phyloP scores from a whole-genome alignment of 495 filamentous ascomycete species.

The Penicillium egyptiacum region DNA sequence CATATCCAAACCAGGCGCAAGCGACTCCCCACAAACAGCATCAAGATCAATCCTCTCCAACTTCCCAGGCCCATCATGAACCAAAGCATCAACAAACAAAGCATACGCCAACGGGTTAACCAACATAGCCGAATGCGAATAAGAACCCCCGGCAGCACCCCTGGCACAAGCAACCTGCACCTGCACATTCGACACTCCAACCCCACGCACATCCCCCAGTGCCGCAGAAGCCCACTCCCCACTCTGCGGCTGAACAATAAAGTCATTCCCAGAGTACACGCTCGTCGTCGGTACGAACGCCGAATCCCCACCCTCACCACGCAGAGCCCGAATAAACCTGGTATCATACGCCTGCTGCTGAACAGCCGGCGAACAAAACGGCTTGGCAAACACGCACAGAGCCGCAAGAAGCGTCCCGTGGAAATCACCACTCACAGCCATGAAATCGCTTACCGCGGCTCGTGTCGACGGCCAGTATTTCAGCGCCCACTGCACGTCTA shows the following conservation, averaged over 20 bases:
- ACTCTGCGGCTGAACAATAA: conserved; percentile 46
- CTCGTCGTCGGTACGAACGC: conserved; percentile 50
- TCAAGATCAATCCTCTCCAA: conserved; percentile 26
- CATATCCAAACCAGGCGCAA: conserved; percentile 36
- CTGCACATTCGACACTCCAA: conserved; percentile 46
- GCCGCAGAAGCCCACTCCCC: conserved; percentile 41
- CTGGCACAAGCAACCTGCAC: conserved; percentile 40
- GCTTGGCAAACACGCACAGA: conserved; percentile 16
- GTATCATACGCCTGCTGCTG: conserved; percentile 43
- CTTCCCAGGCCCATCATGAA: conserved; percentile 37
- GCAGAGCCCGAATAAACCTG: conserved; percentile 37
- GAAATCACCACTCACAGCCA: conserved; percentile 46
- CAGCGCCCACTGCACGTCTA: conserved; percentile 50
- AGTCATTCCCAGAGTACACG: conserved; percentile 41
- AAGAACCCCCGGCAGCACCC: conserved; percentile 32
- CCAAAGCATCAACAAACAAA: conserved; percentile 45
- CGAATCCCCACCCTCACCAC: conserved; percentile 38
- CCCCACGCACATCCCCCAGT: conserved; percentile 30
- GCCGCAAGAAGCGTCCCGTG: conserved; percentile 43
- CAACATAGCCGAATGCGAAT: conserved; percentile 42
- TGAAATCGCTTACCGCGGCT: conserved; percentile 34
- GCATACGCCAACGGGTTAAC: conserved; percentile 42
- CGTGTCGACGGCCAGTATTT: conserved; percentile 52
- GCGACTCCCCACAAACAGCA: conserved; percentile 27
- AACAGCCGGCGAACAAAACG: conserved; percentile 32